Base-by-base conservation (phyloP, 352 stramenopile genomes). In the Globisporangium paddicum region DNA sequence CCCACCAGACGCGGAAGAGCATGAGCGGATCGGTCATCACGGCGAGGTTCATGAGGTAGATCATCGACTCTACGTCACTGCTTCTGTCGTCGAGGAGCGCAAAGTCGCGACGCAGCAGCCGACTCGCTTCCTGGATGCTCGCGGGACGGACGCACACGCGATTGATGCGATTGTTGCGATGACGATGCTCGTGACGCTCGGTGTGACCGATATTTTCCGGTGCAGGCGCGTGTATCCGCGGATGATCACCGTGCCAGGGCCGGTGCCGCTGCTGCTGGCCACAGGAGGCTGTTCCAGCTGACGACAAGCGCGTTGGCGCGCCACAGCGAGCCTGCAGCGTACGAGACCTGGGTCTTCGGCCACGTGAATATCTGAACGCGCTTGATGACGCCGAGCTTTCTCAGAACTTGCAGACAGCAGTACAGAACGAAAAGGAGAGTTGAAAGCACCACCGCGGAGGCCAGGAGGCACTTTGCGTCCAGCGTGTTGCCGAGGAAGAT, bases 11-110 rank as follows among this genome's bases (percentile, higher is more conserved):
- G 10, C 8, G 44, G 6, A 61, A n/a, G 7, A 61, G 32, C 21
- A 61, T 32, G 32, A 55, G 41, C 18, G 42, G 59, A 9, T 65
- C 48, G 16, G 59, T 61, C 59, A 65, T 65, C 19, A 34, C 53
- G 1, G 59, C 53, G 2, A 65, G 14, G 16, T 65, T 65, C 51
- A 61, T 61, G 18, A 65, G 28, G 26, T 51, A 60, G 40, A 65
- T 55, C 44, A 47, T 61, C 6, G 59, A 60, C 53, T 65, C 35
- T 2, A 65, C 59, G n/a, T 65, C 42, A 16, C 25, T 35, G 28
- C 32, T 47, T 9, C 55, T 42, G 3, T 53, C 45, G 16, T 50
- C 46, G 44, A 49, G 44, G 19, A 49, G n/a, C 23, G 21, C 21
- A 32, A 49, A 49, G 21, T 49, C 44, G 23, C 28, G 44, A 18